These are phyloP conservation scores for Candida hispaniensis DNA, from an alignment of 805 yeast species.

Conservation along the genomic window DNA sequence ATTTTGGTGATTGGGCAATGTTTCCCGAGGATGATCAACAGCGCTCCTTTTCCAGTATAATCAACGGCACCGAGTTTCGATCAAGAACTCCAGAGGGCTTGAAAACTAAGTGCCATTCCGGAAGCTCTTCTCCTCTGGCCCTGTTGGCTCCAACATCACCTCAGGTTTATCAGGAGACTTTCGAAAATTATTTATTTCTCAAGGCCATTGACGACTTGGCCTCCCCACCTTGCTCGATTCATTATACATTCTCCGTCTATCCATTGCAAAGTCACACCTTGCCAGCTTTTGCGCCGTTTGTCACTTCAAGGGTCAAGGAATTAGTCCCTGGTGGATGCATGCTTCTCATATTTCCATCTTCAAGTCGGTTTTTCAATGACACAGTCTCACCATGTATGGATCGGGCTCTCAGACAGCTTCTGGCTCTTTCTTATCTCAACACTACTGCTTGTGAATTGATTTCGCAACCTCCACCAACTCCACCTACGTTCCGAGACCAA, in stretches of 20 bases:
- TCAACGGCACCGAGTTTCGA: too few relatives aligned
- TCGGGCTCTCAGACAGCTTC: slow-evolving; percentile 21
- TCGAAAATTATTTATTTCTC: slow-evolving; percentile 11
- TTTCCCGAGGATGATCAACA: too few relatives aligned
- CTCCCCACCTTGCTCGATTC: slow-evolving; percentile 20
- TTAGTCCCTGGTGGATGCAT: slow-evolving; percentile 22
- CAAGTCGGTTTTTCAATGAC: slow-evolving; percentile 19
- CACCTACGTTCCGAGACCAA: slow-evolving; percentile 6
- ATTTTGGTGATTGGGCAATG: too few relatives aligned
- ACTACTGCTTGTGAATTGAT: slow-evolving; percentile 22
- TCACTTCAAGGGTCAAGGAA: slow-evolving; percentile 19
- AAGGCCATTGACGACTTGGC: slow-evolving; percentile 4
- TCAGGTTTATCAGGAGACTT: too few relatives aligned
- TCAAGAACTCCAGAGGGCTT: too few relatives aligned
- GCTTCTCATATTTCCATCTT: slow-evolving; percentile 21
- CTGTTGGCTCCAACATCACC: too few relatives aligned
- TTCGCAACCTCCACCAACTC: slow-evolving; percentile 19
- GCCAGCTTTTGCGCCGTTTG: slow-evolving; percentile 19
- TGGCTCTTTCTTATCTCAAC: slow-evolving; percentile 22
- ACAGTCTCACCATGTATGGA: slow-evolving; percentile 22
- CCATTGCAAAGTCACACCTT: slow-evolving; percentile 22
- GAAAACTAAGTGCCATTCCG: too few relatives aligned
- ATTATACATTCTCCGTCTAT: slow-evolving; percentile 20
- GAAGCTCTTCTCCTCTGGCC: too few relatives aligned
- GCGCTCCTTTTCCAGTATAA: too few relatives aligned